phyloP scores from a whole-genome alignment of 2,329 filamentous ascomycete species.

The Trichophyton mentagrophytes region DNA sequence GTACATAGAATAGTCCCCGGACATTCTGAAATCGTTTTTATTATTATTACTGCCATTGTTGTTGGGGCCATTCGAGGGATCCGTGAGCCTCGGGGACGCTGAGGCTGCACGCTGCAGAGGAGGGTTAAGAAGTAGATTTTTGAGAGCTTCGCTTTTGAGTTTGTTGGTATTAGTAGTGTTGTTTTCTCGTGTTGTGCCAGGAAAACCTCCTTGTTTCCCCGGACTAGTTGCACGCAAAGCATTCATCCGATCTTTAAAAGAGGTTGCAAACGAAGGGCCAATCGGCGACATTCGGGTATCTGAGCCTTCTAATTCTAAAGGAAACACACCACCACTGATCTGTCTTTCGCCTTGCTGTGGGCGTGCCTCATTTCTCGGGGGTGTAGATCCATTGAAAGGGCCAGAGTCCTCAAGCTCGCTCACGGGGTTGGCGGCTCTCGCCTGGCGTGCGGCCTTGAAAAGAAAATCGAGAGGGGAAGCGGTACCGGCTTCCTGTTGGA shows the following conservation, averaged over 20 bases:
- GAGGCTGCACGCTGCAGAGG: slow-evolving; percentile 26
- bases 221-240: slow-evolving; percentile 27
- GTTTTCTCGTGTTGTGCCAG: slow-evolving; percentile 22
- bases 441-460: slow-evolving; percentile 70
- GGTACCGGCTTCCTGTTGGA: slow-evolving; percentile 17
- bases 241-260: slow-evolving; percentile 36
- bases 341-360: slow-evolving; percentile 34
- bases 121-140: slow-evolving; percentile 34
- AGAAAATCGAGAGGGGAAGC: slow-evolving; percentile 80
- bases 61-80: not conserved
- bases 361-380: slow-evolving; percentile 13
- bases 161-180: slow-evolving; percentile 22
- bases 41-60: not conserved
- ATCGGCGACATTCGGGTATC: slow-evolving; percentile 40
- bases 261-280: slow-evolving; percentile 55
- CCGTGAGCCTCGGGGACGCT: slow-evolving; percentile 17
- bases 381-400: not conserved
- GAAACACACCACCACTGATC: slow-evolving; percentile 45
- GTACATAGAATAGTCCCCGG: not conserved
- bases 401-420: slow-evolving; percentile 27
- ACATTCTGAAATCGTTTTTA: not conserved
- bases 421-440: slow-evolving; percentile 42
- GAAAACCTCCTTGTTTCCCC: slow-evolving; percentile 1
- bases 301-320: slow-evolving; percentile 55
- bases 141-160: slow-evolving; percentile 34